These are phyloP conservation scores for Saitoella complicata DNA, from an alignment of 805 yeast species.

Conservation along the genomic window DNA sequence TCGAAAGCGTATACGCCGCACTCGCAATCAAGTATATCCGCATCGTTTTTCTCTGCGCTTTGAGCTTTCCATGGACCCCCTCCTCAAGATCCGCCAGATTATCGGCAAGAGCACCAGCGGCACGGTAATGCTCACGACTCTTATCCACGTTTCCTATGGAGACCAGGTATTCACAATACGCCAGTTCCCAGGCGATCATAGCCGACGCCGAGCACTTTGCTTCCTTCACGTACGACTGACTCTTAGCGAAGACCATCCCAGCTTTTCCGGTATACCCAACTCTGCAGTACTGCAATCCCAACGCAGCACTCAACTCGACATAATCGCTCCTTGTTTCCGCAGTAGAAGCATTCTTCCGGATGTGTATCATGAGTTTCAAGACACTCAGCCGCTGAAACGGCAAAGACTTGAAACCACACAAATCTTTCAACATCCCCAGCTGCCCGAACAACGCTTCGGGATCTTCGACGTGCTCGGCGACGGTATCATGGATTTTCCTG, in stretches of 20 bases:
- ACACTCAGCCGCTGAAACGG: no score
- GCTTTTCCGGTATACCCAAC: constrained; percentile 6
- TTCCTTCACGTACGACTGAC: neutral
- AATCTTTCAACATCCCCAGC: no score
- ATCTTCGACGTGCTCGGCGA: no score
- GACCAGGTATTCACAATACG: constrained; percentile 5
- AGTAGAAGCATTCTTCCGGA: no score
- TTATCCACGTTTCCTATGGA: constrained; percentile 6
- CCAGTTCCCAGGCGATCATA: neutral
- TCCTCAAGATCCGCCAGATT: constrained; percentile 1
- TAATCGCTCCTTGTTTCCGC: no score
- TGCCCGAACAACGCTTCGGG: no score
- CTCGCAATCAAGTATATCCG: neutral
- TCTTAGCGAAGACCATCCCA: neutral
- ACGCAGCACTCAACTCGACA: no score
- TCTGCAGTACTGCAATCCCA: neutral
- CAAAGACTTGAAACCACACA: no score
- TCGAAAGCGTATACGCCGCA: constrained; percentile 2
- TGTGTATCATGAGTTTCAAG: no score
- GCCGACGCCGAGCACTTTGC: neutral
- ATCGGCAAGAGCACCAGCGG: no score
- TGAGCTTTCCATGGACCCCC: neutral
- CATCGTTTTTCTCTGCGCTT: neutral
- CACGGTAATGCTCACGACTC: no score
- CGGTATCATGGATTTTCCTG: no score